Conservation (phyloP, 352 stramenopile genomes). For the Phytophthora citrophthora region DNA sequence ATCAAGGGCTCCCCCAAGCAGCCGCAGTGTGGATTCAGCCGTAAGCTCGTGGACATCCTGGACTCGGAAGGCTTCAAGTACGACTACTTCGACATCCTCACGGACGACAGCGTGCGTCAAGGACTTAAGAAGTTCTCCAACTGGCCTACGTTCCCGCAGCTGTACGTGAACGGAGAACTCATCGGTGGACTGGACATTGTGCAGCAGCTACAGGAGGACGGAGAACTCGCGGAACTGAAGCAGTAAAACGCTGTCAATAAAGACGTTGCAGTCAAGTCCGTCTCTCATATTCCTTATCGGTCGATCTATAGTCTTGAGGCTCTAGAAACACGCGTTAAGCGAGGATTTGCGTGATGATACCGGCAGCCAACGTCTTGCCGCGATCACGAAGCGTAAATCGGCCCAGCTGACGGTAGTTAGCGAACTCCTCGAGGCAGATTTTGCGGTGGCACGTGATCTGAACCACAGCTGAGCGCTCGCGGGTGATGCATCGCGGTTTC, state of each 20-base stretch:
- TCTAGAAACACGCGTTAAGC: slow-evolving; percentile 37
- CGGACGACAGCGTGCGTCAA: slow-evolving; percentile 96
- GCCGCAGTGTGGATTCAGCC: slow-evolving; percentile 96
- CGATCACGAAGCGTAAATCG: slow-evolving; percentile 86
- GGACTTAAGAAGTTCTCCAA: slow-evolving; percentile 98
- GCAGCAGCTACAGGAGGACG: slow-evolving; percentile 94
- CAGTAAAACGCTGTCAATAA: slow-evolving; percentile 42
- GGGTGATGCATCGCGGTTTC: slow-evolving; percentile 88
- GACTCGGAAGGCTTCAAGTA: slow-evolving; percentile 92
- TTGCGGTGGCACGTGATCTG: slow-evolving; percentile 81
- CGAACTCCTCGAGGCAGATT: slow-evolving; percentile 84
- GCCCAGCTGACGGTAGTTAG: slow-evolving; percentile 80
- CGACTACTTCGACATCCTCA: slow-evolving; percentile 97
- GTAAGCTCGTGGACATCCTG: slow-evolving; percentile 95
- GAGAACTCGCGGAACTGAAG: slow-evolving; percentile 83
- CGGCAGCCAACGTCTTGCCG: slow-evolving; percentile 82
- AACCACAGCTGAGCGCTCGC: slow-evolving; percentile 82
- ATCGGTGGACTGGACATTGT: slow-evolving; percentile 98
- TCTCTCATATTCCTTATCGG: slow-evolving; percentile 22
- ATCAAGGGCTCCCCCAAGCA: slow-evolving; percentile 96
- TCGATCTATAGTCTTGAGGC: slow-evolving; percentile 20
- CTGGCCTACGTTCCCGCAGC: slow-evolving; percentile 98
- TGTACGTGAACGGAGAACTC: slow-evolving; percentile 98
- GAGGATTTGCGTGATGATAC: slow-evolving; percentile 86
- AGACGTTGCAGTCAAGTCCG: neutral